Percentiles rank a stretch among this genome's conserved stretches.
phyloP scores from a whole-genome alignment of 2,329 filamentous ascomycete species.

The Colletotrichum sp. region DNA sequence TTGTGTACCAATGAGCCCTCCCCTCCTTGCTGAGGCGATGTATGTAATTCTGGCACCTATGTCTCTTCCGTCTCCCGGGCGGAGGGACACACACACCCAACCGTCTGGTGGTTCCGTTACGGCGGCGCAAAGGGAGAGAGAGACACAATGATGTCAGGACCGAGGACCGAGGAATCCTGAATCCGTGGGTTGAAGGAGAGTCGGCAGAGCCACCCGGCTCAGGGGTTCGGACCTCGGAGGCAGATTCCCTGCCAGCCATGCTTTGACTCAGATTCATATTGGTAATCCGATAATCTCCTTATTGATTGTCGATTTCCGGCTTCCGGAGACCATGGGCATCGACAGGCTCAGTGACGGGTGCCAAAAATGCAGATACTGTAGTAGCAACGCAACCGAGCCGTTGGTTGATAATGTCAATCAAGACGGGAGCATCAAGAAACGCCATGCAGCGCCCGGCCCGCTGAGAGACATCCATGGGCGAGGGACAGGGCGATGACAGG shows the following conservation, averaged over 20 bases:
- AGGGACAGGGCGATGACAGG: not conserved
- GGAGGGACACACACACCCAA: not conserved
- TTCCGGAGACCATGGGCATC: not conserved
- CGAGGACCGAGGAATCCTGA: constrained; percentile 3
- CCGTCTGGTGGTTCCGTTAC: not conserved
- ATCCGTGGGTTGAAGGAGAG: not conserved
- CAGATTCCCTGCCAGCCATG: not conserved
- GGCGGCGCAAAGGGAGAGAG: not conserved
- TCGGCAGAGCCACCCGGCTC: not conserved
- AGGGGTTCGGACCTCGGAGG: not conserved
- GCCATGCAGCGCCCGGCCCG: constrained; percentile 17
- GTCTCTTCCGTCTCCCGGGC: not conserved
- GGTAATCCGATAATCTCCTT: not conserved
- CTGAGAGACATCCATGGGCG: constrained; percentile 9
- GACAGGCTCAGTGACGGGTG: not conserved
- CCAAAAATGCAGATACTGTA: not conserved
- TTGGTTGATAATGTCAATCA: not conserved
- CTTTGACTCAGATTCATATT: not conserved
- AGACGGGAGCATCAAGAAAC: not conserved
- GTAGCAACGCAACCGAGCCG: not conserved
- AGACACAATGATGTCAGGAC: not conserved
- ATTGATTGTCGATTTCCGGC: not conserved
- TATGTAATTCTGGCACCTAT: not conserved
- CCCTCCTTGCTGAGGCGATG: not conserved
- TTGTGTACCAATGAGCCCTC: not conserved